A percentile compares a stretch with the other conserved stretches of the same genome.
phyloP scores from a whole-genome alignment of 192 early-diverging fungal genomes.

The Coemansia sp. region DNA sequence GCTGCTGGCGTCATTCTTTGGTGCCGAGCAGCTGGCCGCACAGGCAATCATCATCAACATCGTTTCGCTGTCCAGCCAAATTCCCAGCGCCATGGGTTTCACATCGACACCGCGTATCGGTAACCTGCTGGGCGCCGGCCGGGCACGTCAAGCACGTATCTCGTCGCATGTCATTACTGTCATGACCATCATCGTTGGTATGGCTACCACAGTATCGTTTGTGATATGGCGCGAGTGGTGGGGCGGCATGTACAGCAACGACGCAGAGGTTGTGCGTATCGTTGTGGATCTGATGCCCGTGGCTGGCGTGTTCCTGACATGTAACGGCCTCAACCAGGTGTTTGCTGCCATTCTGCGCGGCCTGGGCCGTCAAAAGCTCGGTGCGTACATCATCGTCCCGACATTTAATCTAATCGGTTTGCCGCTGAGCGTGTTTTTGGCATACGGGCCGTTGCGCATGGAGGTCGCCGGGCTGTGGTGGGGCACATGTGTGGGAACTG shows the following conservation, averaged over 20 bases:
- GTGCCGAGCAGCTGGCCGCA: conserved; percentile 71
- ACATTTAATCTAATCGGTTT: conserved; percentile 53
- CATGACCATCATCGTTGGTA: conserved; percentile 57
- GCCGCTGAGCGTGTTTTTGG: conserved; percentile 54
- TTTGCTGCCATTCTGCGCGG: conserved; percentile 59
- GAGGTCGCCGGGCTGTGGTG: conserved; percentile 67
- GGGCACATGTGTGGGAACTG: conserved; percentile 55
- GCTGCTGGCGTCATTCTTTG: conserved; percentile 75
- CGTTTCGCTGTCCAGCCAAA: conserved; percentile 68
- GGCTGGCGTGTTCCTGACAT: conserved; percentile 32
- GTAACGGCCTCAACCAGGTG: conserved; percentile 59
- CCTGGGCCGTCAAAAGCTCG: conserved; percentile 55
- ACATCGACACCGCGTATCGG: conserved; percentile 79
- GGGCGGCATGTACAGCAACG: conserved; percentile 61
- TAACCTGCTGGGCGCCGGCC: conserved; percentile 65
- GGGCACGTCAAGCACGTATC: conserved; percentile 55
- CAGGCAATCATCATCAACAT: conserved; percentile 72
- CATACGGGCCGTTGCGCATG: conserved; percentile 52
- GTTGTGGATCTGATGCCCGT: conserved; percentile 40
- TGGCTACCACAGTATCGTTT: conserved; percentile 59
- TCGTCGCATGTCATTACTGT: conserved; percentile 56
- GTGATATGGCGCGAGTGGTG: conserved; percentile 55
- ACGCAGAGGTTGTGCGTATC: conserved; percentile 20
- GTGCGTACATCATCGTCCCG: conserved; percentile 51
- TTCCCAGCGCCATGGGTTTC: conserved; percentile 76